phyloP scores from a whole-genome alignment of 805 yeast species.

The baker's yeast (Saccharomyces cerevisiae) region DNA sequence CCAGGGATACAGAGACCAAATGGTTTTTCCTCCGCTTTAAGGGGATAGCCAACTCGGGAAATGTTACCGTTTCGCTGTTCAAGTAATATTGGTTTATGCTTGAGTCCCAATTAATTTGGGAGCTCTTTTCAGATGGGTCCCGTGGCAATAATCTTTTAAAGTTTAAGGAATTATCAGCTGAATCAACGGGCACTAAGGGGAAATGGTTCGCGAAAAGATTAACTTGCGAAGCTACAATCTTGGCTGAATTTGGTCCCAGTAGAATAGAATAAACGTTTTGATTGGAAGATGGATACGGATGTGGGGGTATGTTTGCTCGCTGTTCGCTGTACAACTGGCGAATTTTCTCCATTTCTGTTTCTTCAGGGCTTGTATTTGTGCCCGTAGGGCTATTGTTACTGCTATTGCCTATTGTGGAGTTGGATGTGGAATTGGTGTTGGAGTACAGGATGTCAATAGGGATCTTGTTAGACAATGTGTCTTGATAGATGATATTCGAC shows the following conservation, averaged over 20 bases:
- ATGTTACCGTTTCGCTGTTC: constrained; percentile 41
- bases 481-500: constrained; percentile 50
- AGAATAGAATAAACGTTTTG: constrained; percentile 20
- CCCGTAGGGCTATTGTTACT: neutral
- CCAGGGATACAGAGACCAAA: constrained; percentile 21
- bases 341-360: neutral
- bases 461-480: constrained; percentile 18
- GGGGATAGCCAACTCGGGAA: constrained; percentile 45
- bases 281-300: constrained; percentile 14
- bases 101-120: constrained; percentile 37
- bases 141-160: constrained; percentile 17
- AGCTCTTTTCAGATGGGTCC: constrained; percentile 9
- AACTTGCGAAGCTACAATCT: constrained; percentile 19
- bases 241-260: constrained; percentile 23
- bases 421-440: neutral
- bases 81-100: constrained; percentile 60
- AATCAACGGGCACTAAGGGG: constrained; percentile 26
- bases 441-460: constrained; percentile 21
- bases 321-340: neutral
- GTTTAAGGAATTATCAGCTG: constrained; percentile 9
- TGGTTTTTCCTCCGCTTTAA: constrained; percentile 1
- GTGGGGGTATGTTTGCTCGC: constrained; percentile 10
- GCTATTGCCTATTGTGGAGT: neutral
- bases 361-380: neutral
- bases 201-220: constrained; percentile 25